These are phyloP conservation scores for Scutellaria galericulata DNA, from an alignment of 257 asterid species.

Conservation along the genomic window DNA sequence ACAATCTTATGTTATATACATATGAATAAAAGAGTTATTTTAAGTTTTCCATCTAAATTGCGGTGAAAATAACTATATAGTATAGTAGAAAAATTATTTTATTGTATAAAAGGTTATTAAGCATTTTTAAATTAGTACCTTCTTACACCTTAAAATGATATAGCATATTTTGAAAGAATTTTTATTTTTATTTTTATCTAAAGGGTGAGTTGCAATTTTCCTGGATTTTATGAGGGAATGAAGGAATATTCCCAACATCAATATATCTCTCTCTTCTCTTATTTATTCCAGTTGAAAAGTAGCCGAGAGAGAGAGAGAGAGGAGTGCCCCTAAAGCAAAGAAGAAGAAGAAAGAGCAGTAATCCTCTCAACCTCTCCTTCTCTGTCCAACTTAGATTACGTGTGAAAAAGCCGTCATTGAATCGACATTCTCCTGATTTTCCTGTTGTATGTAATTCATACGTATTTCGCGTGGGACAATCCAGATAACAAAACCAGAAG, in stretches of 20 bases:
- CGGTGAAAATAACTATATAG: no score
- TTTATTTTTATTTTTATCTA: no score
- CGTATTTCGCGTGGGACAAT: slow-evolving; percentile 8
- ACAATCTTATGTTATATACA: no score
- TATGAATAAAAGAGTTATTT: no score
- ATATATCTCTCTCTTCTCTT: background rate
- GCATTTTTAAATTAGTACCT: no score
- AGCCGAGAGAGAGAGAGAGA: slow-evolving; percentile 20
- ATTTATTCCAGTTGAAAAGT: background rate
- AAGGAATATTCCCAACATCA: slow-evolving; percentile 49
- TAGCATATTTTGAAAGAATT: no score
- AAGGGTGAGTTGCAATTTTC: background rate
- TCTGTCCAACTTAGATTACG: slow-evolving; percentile 8
- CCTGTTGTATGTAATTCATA: background rate
- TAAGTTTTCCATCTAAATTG: no score
- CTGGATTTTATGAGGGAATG: slow-evolving; percentile 27
- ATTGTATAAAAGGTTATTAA: no score
- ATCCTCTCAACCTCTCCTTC: slow-evolving; percentile 31
- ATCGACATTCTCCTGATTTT: slow-evolving; percentile 4
- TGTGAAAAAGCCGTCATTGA: slow-evolving; percentile 5
- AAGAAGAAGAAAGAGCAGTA: slow-evolving; percentile 27
- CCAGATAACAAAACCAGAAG: slow-evolving; percentile 12
- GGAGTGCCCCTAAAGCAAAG: slow-evolving; percentile 42
- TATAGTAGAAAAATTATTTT: no score
- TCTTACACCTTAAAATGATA: no score